Evolutionary conservation across 2,329 filamentous ascomycete species (phyloP), one percentile per base, ranked within the genome.

Genomic region (Neospermospora avenae): DNA sequence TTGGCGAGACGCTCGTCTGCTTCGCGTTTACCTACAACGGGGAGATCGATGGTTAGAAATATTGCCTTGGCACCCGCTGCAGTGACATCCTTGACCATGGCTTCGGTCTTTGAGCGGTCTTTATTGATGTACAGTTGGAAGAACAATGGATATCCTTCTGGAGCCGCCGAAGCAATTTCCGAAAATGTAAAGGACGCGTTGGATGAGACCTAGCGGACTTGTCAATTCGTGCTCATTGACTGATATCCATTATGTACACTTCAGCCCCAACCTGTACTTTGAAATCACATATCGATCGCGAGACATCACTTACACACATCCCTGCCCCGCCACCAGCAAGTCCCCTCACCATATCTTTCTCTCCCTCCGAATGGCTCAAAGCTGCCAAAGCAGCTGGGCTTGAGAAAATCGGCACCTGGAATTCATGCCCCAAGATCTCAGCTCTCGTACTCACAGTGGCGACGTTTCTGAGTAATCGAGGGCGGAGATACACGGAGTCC

Each of bases 71-170:
- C 76, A 0, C 81, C 80, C 1, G 77, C 69, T 34, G 72, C 70
- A 6, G 76, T 74, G 0, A 82, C 80, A 20, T 77, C 71, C 11
- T 68, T 71, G 2, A 87, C 70, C 1, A 86, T 71, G 1, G 73
- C 73, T 62, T 80, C 79, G 16, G 81, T 81, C 59, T 82, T 80
- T 8, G 69, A 58, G 0, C 82, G 76, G 62, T 84, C 76, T 65
- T 80, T 81, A 71, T 86, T 80, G 54, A 86, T 81, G 66, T 87
- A 88, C 5, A 88, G 75, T 69, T 87, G 84, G 68, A 85, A 85
- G 75, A 85, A 84, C 5, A 54, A 69, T 65, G 3, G 67, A 62
- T 14, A 69, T 24, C 7, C 54, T 28, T 18, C 42, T 57, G 44
- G 59, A 45, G 1, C 25, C 51, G 4, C 60, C 42, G 1, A 46